phyloP scores from a whole-genome alignment of 163 green algal species.

The Chlorella variabilis region DNA sequence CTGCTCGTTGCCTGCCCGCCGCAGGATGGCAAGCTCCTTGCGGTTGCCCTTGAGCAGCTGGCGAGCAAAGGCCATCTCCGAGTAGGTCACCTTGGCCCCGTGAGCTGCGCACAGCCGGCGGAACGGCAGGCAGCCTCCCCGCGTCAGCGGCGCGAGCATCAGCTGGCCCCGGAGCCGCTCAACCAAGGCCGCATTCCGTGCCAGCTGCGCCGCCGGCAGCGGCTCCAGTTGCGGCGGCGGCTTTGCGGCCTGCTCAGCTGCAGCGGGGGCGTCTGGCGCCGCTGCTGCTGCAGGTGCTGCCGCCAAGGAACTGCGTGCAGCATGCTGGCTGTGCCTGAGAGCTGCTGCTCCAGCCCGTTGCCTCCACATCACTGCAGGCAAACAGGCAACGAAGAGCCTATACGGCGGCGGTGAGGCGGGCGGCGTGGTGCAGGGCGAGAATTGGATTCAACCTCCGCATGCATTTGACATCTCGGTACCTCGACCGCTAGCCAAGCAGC shows the following conservation, averaged over 20 bases:
- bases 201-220: slow-evolving; percentile 31
- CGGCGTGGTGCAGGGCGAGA: too few relatives aligned
- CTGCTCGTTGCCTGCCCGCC: slow-evolving; percentile 61
- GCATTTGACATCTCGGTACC: too few relatives aligned
- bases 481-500: too few relatives aligned
- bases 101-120: slow-evolving; percentile 72
- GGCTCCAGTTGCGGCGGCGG: background rate
- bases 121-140: slow-evolving; percentile 72
- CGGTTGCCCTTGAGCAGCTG: slow-evolving; percentile 63
- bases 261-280: background rate
- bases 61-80: slow-evolving; percentile 76
- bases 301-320: background rate
- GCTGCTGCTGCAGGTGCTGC: background rate
- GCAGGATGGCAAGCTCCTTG: slow-evolving; percentile 66
- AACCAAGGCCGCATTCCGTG: slow-evolving; percentile 50
- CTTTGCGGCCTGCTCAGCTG: background rate
- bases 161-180: slow-evolving; percentile 54
- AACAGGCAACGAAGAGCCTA: too few relatives aligned
- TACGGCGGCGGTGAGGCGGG: too few relatives aligned
- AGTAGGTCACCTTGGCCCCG: slow-evolving; percentile 61
- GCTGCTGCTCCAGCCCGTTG: background rate
- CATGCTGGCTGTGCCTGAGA: background rate
- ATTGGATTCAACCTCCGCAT: too few relatives aligned
- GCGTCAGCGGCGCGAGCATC: slow-evolving; percentile 69
- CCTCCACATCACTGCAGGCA: background rate